These are phyloP conservation scores for Raffaelea deltoideospora DNA, from an alignment of 2,329 filamentous ascomycete species.

Conservation along the genomic window DNA sequence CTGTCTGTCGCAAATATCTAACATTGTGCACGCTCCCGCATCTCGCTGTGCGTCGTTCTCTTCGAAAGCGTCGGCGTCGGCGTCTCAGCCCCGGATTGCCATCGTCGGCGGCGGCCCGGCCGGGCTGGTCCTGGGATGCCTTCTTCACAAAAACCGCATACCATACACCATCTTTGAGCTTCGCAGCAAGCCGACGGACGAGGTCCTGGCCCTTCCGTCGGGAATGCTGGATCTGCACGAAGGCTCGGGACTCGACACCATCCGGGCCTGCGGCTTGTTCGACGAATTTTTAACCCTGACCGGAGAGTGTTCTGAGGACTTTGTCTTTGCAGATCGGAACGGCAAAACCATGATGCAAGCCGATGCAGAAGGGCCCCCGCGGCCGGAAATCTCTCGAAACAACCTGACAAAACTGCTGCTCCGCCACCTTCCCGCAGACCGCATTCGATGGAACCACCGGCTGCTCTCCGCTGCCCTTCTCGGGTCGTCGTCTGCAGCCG, in stretches of 20 bases:
- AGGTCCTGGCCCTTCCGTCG: conserved; percentile 14
- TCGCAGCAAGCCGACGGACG: conserved; percentile 13
- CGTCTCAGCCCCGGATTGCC: too few species aligned
- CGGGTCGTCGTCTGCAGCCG: background rate
- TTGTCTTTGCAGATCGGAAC: conserved; percentile 19
- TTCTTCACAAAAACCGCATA: conserved; percentile 25
- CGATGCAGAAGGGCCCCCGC: conserved; percentile 9
- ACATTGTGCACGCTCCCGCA: too few species aligned
- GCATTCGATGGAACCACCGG: conserved; percentile 23
- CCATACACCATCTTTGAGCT: conserved; percentile 21
- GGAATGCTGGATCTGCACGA: conserved; percentile 36
- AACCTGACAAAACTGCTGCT: conserved; percentile 20
- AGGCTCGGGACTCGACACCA: conserved; percentile 25
- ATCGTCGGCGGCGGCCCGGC: conserved; percentile 30
- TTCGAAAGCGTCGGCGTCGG: too few species aligned
- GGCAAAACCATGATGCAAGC: conserved; percentile 13
- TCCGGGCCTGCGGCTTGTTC: conserved; percentile 27
- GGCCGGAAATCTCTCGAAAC: conserved; percentile 24
- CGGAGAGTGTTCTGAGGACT: conserved; percentile 24
- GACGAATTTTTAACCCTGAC: conserved; percentile 26
- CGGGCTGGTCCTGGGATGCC: conserved; percentile 29
- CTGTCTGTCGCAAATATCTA: too few species aligned
- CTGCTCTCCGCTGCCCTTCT: conserved; percentile 6
- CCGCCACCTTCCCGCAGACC: conserved; percentile 13
- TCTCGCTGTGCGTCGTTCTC: too few species aligned